These are phyloP conservation scores for Moniliophthora roreri DNA, from an alignment of 1,284 basidiomycete genomes.

Conservation along the genomic window DNA sequence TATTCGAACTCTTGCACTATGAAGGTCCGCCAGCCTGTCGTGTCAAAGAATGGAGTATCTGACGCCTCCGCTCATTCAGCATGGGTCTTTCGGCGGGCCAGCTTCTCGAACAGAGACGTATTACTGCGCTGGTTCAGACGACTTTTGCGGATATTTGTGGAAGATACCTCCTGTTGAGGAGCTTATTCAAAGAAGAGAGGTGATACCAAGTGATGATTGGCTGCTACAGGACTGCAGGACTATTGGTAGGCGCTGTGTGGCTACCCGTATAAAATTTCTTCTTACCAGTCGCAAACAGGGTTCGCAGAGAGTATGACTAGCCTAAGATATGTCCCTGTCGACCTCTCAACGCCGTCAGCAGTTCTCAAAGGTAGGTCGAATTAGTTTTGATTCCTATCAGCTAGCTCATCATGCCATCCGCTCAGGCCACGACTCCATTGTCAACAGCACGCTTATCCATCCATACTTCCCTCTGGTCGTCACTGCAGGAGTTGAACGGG, in stretches of 20 bases:
- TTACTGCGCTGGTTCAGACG: slow-evolving; percentile 75
- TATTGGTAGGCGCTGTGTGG: slow-evolving; percentile 34
- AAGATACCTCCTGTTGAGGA: slow-evolving; percentile 52
- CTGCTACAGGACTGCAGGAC: slow-evolving; percentile 27
- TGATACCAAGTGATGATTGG: slow-evolving; percentile 14
- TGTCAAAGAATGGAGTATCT: background rate
- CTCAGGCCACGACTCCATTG: slow-evolving; percentile 72
- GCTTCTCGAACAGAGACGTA: slow-evolving; percentile 50
- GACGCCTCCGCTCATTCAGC: slow-evolving; percentile 36
- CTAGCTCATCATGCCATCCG: background rate
- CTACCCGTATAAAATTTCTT: background rate
- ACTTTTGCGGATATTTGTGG: slow-evolving; percentile 83
- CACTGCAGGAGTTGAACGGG: slow-evolving; percentile 71
- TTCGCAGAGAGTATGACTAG: slow-evolving; percentile 40
- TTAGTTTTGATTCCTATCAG: slow-evolving; percentile 1
- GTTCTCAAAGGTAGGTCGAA: slow-evolving; percentile 49
- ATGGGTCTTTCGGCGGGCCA: slow-evolving; percentile 71
- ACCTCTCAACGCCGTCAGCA: slow-evolving; percentile 56
- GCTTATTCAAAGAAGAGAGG: slow-evolving; percentile 43
- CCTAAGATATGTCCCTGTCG: slow-evolving; percentile 50
- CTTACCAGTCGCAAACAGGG: slow-evolving; percentile 31
- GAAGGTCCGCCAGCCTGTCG: slow-evolving; percentile 47
- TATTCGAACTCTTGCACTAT: slow-evolving; percentile 78
- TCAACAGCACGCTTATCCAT: slow-evolving; percentile 72
- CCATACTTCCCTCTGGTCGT: slow-evolving; percentile 65